These are phyloP conservation scores for Aspergillus quadrilineatus DNA, from an alignment of 2,329 filamentous ascomycete species.

Conservation along the genomic window DNA sequence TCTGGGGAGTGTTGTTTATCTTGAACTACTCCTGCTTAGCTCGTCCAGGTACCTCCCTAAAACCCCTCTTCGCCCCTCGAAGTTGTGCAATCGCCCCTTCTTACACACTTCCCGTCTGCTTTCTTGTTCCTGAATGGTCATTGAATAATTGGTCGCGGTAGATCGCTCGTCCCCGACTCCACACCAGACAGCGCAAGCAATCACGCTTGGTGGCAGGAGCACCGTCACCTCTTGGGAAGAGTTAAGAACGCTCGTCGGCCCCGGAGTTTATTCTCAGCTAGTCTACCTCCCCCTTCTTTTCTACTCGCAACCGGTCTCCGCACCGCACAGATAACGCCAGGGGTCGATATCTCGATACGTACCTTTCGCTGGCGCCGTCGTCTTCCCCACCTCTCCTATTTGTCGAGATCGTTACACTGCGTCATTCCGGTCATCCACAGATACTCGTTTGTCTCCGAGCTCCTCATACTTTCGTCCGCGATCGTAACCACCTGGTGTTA, in stretches of 20 bases:
- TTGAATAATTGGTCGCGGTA: constrained; percentile 27
- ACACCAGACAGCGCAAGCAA: constrained; percentile 25
- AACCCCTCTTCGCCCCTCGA: constrained; percentile 16
- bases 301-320: not conserved
- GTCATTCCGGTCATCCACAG: not conserved
- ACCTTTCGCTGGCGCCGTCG: not conserved
- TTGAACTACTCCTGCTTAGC: constrained; percentile 3
- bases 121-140: constrained; percentile 21
- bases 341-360: constrained; percentile 10
- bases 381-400: constrained; percentile 2
- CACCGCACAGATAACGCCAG: constrained; percentile 5
- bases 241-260: constrained; percentile 12
- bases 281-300: not conserved
- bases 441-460: not conserved
- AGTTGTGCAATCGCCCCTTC: constrained; percentile 16
- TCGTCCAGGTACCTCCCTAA: constrained; percentile 13
- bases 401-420: constrained; percentile 2
- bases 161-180: constrained; percentile 26
- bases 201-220: constrained; percentile 15
- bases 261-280: constrained; percentile 12
- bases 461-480: not conserved
- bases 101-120: constrained; percentile 12
- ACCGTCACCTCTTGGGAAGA: constrained; percentile 11
- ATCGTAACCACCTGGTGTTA: not conserved
- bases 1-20: constrained; percentile 13